These are phyloP conservation scores for Tetrapisispora fleetii DNA, from an alignment of 805 yeast genomes.

Conservation along the genomic window DNA sequence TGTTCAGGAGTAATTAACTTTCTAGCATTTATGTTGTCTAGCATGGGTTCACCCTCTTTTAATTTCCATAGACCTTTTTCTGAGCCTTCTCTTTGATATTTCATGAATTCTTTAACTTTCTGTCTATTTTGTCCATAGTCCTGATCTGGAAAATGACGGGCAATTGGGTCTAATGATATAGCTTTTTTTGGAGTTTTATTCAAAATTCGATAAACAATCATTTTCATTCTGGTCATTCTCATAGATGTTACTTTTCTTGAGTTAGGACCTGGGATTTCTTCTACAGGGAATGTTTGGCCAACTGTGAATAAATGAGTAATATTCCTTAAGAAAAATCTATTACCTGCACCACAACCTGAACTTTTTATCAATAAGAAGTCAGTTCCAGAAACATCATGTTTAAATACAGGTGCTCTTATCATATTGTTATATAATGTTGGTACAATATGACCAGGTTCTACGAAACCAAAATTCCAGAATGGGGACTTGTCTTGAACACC, in stretches of 20 bases:
- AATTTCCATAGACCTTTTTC: constrained; percentile 95
- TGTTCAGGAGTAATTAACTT: constrained; percentile 91
- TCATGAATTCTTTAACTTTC: constrained; percentile 94
- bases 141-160: constrained; percentile 91
- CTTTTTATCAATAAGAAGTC: constrained; percentile 78
- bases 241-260: constrained; percentile 92
- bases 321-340: constrained; percentile 55
- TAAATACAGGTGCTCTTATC: constrained; percentile 85
- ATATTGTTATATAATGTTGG: constrained; percentile 90
- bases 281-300: constrained; percentile 88
- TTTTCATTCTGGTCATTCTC: constrained; percentile 78
- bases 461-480: constrained; percentile 97
- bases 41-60: constrained; percentile 54
- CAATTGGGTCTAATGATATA: constrained; percentile 75
- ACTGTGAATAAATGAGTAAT: constrained; percentile 72
- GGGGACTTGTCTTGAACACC: constrained; percentile 97
- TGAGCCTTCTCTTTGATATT: constrained; percentile 84
- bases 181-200: constrained; percentile 66
- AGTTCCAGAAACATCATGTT: constrained; percentile 67
- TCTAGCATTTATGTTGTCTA: constrained; percentile 65
- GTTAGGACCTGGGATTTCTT: constrained; percentile 95
- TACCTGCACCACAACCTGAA: constrained; percentile 69
- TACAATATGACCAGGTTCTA: constrained; percentile 85
- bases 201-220: constrained; percentile 85
- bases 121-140: constrained; percentile 96